phyloP scores from a whole-genome alignment of 345 rosid species.

The Populus pruinosa region DNA sequence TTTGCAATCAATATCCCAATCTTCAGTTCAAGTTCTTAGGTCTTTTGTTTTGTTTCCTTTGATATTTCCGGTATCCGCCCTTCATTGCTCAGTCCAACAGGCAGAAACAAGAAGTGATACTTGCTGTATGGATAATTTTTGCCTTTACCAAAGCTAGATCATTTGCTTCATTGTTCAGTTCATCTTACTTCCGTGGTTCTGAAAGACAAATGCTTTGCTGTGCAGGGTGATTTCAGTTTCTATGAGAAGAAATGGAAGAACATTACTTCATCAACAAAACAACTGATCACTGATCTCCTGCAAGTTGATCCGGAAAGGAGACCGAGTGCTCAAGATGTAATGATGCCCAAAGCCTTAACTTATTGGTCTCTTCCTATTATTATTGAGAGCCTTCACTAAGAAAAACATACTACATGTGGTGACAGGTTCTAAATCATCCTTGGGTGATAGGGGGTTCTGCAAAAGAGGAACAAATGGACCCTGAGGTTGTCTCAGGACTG shows the following conservation, averaged over 20 bases:
- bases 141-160: not conserved
- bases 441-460: conserved; percentile 67
- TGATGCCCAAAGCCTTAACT: not conserved
- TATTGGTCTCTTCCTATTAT: not conserved
- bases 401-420: not conserved
- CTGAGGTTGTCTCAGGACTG: conserved; percentile 53
- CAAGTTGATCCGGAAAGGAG: conserved; percentile 57
- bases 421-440: conserved; percentile 51
- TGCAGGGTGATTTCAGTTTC: conserved; percentile 61
- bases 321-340: conserved; percentile 55
- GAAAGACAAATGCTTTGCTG: not conserved
- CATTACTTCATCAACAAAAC: conserved; percentile 55
- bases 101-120: conserved; percentile 63
- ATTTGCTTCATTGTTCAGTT: not conserved
- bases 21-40: not conserved
- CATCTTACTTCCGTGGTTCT: not conserved
- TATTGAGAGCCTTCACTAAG: not conserved
- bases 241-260: conserved; percentile 62
- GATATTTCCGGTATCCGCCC: conserved; percentile 54
- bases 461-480: conserved; percentile 57
- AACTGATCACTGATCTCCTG: conserved; percentile 49
- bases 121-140: conserved; percentile 32
- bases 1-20: not conserved
- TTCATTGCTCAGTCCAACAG: conserved; percentile 57
- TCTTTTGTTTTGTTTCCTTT: not conserved